phyloP scores from a whole-genome alignment of 2,329 filamentous ascomycete species.

The Penicillium thymicola region DNA sequence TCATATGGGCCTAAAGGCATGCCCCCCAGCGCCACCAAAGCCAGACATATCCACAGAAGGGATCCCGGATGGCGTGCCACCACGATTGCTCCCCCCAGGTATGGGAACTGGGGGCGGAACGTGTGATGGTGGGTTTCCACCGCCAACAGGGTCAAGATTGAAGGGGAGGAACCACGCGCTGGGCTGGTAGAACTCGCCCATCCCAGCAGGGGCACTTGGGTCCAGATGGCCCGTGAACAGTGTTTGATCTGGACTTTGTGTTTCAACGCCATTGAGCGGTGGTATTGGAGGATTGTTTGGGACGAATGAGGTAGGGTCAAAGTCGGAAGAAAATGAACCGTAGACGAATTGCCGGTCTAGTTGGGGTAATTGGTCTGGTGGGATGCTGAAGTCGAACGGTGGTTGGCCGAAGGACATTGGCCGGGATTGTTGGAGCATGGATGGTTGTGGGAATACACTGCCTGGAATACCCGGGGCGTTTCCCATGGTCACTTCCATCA shows the following conservation, averaged over 20 bases:
- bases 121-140: conserved; percentile 4
- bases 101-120: conserved; percentile 10
- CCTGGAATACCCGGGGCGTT: conserved; percentile 30
- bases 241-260: conserved; percentile 20
- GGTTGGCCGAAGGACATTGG: conserved; percentile 30
- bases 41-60: conserved; percentile 18
- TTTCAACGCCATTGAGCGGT: conserved; percentile 26
- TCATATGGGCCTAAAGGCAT: conserved; percentile 29
- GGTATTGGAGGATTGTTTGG: conserved; percentile 29
- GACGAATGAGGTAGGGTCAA: conserved; percentile 45
- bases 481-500: conserved; percentile 30
- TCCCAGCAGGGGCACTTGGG: conserved; percentile 33
- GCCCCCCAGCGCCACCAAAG: conserved; percentile 18
- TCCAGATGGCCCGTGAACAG: conserved; percentile 39
- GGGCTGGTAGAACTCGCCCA: conserved; percentile 40
- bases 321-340: conserved; percentile 61
- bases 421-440: conserved; percentile 31
- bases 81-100: conserved; percentile 9
- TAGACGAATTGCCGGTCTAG: conserved; percentile 75
- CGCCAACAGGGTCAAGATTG: conserved; percentile 68
- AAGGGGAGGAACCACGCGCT: conserved; percentile 92
- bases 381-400: conserved; percentile 39
- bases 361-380: conserved; percentile 55
- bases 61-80: background rate
- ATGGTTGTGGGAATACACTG: conserved; percentile 38